These are phyloP conservation scores for Vigna mungo DNA, from an alignment of 306 rosid species.

Conservation along the genomic window DNA sequence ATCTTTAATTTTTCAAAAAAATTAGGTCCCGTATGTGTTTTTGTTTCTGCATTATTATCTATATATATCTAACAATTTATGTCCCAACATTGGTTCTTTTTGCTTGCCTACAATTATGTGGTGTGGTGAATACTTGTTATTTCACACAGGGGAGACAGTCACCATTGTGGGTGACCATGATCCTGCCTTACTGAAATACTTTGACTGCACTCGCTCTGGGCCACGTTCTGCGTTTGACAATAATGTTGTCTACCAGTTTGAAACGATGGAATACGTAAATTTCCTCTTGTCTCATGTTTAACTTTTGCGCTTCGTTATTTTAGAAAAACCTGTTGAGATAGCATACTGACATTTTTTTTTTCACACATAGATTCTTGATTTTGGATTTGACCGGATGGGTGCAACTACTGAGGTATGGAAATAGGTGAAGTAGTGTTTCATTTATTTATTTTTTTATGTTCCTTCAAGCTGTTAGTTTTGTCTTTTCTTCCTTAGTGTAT, in stretches of 20 bases:
- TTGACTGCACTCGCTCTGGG: slow-evolving; percentile 62
- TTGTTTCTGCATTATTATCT: background rate
- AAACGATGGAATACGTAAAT: slow-evolving; percentile 88
- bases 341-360: slow-evolving; percentile 44
- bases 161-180: slow-evolving; percentile 82
- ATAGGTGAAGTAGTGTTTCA: slow-evolving; percentile 10
- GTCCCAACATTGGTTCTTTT: background rate
- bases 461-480: background rate
- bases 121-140: background rate
- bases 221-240: slow-evolving; percentile 52
- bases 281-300: background rate
- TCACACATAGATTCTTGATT: slow-evolving; percentile 70
- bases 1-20: background rate
- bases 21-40: background rate
- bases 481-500: slow-evolving; percentile 16
- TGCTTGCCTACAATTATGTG: slow-evolving; percentile 7
- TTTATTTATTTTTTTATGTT: background rate
- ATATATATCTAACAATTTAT: background rate
- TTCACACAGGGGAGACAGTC: slow-evolving; percentile 70
- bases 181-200: slow-evolving; percentile 68
- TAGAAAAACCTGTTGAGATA: slow-evolving; percentile 15
- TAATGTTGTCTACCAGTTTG: slow-evolving; percentile 68
- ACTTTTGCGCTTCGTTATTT: background rate
- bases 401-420: slow-evolving; percentile 69
- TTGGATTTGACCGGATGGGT: slow-evolving; percentile 79